Conservation (phyloP, 139 green algal species). For the Coccomyxa sp. region DNA sequence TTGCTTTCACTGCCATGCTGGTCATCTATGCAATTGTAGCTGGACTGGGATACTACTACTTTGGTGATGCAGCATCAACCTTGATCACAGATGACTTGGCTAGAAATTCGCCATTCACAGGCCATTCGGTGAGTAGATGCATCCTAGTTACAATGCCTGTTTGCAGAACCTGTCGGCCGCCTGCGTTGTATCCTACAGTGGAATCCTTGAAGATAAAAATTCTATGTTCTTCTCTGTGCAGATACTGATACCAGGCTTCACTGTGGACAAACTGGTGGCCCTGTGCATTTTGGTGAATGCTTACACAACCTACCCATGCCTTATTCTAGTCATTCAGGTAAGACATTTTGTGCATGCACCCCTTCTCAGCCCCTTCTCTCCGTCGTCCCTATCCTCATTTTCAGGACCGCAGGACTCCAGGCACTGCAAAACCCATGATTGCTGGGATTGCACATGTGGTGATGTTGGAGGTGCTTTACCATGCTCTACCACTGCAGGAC, state of each 20-base stretch:
- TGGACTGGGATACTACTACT: slow-evolving; percentile 43
- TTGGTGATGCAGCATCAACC: slow-evolving; percentile 22
- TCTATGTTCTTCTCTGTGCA: background rate
- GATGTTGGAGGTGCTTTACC: background rate
- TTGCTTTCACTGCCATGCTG: slow-evolving; percentile 37
- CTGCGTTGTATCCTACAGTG: too few species aligned
- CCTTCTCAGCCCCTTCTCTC: background rate
- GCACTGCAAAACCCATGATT: background rate
- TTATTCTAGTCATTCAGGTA: slow-evolving; percentile 45
- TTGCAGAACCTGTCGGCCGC: too few species aligned
- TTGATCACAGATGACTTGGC: slow-evolving; percentile 41
- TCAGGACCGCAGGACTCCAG: background rate
- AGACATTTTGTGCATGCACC: background rate
- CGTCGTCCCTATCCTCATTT: background rate
- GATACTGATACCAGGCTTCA: slow-evolving; percentile 25
- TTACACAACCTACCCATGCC: slow-evolving; percentile 31
- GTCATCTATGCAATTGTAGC: slow-evolving; percentile 34
- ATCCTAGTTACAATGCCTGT: background rate
- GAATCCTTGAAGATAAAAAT: too few species aligned
- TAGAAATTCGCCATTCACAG: slow-evolving; percentile 16
- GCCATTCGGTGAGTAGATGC: background rate
- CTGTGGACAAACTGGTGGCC: slow-evolving; percentile 56
- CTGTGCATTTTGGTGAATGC: slow-evolving; percentile 31
- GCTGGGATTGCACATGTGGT: background rate
- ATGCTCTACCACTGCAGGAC: slow-evolving; percentile 12